These are phyloP conservation scores for Auriculariales sp. DNA, from an alignment of 768 basidiomycete species.

Conservation along the genomic window DNA sequence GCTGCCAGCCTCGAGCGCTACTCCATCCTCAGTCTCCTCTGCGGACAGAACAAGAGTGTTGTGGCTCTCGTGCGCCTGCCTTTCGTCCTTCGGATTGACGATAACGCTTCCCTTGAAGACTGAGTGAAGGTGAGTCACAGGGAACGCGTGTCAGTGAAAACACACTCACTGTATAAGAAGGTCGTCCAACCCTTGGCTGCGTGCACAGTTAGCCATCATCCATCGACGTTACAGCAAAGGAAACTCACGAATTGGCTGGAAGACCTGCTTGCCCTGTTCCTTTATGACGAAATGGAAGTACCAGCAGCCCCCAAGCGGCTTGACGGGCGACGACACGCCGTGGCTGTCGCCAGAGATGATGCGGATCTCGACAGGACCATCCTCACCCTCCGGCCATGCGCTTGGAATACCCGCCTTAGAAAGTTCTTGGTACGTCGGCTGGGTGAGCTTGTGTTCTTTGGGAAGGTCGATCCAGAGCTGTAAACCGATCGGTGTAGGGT, in stretches of 20 bases:
- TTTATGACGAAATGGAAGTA: constrained; percentile 69
- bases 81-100: constrained; percentile 32
- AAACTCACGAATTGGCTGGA: constrained; percentile 67
- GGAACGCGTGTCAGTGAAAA: not conserved
- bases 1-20: constrained; percentile 41
- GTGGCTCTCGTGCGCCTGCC: constrained; percentile 36
- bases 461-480: constrained; percentile 79
- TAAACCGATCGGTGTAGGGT: constrained; percentile 64
- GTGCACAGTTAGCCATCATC: not conserved
- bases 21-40: constrained; percentile 45
- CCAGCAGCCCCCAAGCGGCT: constrained; percentile 88
- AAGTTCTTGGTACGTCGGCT: constrained; percentile 78
- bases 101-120: constrained; percentile 52
- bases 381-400: constrained; percentile 54
- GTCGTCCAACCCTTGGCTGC: constrained; percentile 78
- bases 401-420: constrained; percentile 53
- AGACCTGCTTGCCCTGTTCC: constrained; percentile 42
- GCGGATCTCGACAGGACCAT: constrained; percentile 56
- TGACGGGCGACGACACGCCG: constrained; percentile 75
- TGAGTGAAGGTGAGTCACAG: constrained; percentile 13
- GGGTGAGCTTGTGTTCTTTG: constrained; percentile 68
- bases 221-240: not conserved
- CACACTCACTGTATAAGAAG: constrained; percentile 61
- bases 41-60: constrained; percentile 77
- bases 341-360: constrained; percentile 86